A percentile compares a stretch with the other conserved stretches of the same genome.
Conservation (phyloP, 768 basidiomycete species). For the Suillus weaverae region DNA sequence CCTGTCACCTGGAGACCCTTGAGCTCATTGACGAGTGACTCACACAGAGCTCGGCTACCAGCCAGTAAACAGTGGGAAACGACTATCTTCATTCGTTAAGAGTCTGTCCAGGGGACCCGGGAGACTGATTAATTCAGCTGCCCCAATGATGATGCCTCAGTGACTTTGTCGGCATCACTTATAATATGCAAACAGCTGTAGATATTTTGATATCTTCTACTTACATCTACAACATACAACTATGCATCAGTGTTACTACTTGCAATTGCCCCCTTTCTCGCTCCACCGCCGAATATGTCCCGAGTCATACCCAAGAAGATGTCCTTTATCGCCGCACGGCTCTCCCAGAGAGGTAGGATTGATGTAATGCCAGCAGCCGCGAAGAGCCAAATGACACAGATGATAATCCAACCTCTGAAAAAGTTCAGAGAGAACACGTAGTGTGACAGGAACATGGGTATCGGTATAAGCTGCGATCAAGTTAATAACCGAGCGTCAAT, state of each 20-base stretch:
- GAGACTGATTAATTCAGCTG: no score
- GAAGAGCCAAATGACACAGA: slow-evolving; percentile 19
- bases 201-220: no score
- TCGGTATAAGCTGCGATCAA: slow-evolving; percentile 15
- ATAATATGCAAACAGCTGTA: no score
- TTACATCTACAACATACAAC: background rate
- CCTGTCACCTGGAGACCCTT: background rate
- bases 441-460: slow-evolving; percentile 20
- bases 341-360: slow-evolving; percentile 19
- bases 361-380: slow-evolving; percentile 19
- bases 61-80: background rate
- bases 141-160: no score
- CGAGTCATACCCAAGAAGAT: slow-evolving; percentile 13
- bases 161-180: no score
- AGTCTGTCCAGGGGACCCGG: background rate
- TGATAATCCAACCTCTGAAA: slow-evolving; percentile 20
- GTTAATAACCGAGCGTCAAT: background rate
- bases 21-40: background rate
- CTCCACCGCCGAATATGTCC: slow-evolving; percentile 7
- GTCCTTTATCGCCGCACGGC: slow-evolving; percentile 13
- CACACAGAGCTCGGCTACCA: background rate
- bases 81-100: background rate
- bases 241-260: background rate
- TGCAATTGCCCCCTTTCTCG: background rate
- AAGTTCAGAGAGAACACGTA: slow-evolving; percentile 18